A percentile compares a stretch with the other conserved stretches of the same genome.
phyloP scores from a whole-genome alignment of 768 basidiomycete species.

The Cubamyces sp. region DNA sequence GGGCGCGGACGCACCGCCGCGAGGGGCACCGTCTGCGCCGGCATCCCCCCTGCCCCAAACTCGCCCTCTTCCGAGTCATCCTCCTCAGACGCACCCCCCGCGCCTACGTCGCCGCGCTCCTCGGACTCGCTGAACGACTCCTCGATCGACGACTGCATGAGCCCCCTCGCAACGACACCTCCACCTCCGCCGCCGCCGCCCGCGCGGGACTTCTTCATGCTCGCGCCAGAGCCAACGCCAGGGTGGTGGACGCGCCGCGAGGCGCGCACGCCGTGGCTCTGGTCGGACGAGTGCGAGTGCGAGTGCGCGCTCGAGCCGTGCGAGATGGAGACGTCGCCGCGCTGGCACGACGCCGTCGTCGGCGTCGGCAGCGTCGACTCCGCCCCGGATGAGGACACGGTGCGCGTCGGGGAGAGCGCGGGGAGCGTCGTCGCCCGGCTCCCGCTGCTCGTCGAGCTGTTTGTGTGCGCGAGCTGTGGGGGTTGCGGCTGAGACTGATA shows the following conservation, averaged over 20 bases:
- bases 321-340: constrained; percentile 17
- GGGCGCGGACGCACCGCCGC: constrained; percentile 2
- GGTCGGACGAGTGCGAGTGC: constrained; percentile 17
- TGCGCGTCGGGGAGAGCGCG: constrained; percentile 34
- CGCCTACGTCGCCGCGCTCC: neutral
- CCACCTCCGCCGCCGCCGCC: no score
- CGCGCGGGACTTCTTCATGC: neutral
- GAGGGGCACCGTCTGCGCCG: neutral
- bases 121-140: constrained; percentile 21
- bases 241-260: neutral
- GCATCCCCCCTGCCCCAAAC: constrained; percentile 3
- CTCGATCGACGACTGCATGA: constrained; percentile 18
- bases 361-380: constrained; percentile 30
- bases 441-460: constrained; percentile 9
- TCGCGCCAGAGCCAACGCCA: neutral
- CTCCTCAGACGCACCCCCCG: neutral
- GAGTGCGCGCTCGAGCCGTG: constrained; percentile 19
- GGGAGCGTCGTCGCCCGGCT: constrained; percentile 21
- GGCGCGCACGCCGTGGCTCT: constrained; percentile 5
- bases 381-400: constrained; percentile 26
- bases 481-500: neutral
- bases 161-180: no score
- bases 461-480: constrained; percentile 12
- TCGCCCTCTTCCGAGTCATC: constrained; percentile 16
- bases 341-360: constrained; percentile 19